phyloP scores from a whole-genome alignment of 768 basidiomycete genomes.

The Amanita pseudoporphyria region DNA sequence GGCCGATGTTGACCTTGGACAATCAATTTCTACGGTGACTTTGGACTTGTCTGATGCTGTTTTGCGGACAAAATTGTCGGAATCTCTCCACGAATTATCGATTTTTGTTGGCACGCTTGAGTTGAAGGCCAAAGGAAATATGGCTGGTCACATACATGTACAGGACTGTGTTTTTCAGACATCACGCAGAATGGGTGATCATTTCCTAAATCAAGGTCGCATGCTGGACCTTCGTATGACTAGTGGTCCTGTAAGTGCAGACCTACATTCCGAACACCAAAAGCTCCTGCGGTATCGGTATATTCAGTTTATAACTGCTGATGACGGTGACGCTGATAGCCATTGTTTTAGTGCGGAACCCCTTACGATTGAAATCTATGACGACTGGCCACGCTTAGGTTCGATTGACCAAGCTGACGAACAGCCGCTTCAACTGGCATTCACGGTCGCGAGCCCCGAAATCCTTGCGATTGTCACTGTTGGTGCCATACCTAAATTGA shows the following conservation, averaged over 20 bases:
- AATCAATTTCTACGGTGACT: constrained; percentile 67
- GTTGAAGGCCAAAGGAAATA: constrained; percentile 61
- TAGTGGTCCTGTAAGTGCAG: constrained; percentile 55
- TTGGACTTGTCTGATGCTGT: constrained; percentile 57
- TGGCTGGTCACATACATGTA: constrained; percentile 59
- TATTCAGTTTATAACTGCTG: constrained; percentile 13
- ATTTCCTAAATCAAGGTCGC: constrained; percentile 26
- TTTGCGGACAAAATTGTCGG: constrained; percentile 58
- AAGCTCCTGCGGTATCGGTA: constrained; percentile 69
- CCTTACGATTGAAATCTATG: constrained; percentile 59
- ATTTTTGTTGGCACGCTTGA: constrained; percentile 54
- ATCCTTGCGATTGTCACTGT: constrained; percentile 61
- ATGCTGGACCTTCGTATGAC: constrained; percentile 72
- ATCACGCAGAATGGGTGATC: constrained; percentile 42
- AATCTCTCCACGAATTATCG: constrained; percentile 51
- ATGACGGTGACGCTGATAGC: not conserved
- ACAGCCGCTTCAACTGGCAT: constrained; percentile 49
- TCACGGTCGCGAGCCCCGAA: constrained; percentile 61
- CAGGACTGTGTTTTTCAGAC: constrained; percentile 73
- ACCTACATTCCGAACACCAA: constrained; percentile 70
- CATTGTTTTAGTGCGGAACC: constrained; percentile 57
- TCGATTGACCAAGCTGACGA: constrained; percentile 29
- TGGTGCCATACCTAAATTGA: constrained; percentile 67
- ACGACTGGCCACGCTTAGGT: constrained; percentile 67
- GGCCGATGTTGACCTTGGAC: constrained; percentile 75